Percentiles rank a stretch among this genome's conserved stretches.
Evolutionary conservation across 352 stramenopile genomes (phyloP).

Genomic region (Thalassiosira sp.): DNA sequence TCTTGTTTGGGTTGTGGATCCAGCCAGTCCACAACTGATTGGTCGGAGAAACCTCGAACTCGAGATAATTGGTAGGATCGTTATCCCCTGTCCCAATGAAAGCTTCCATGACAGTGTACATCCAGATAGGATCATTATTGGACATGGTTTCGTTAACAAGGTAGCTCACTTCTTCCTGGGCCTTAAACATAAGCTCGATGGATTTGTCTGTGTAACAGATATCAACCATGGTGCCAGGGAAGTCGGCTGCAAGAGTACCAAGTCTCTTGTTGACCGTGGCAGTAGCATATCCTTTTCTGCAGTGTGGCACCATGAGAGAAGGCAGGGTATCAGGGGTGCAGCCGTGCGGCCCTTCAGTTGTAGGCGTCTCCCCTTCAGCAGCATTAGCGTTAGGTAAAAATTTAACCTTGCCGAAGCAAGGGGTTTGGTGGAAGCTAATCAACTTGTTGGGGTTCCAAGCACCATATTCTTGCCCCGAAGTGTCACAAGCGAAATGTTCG

Average conservation of each 20-base stretch:
- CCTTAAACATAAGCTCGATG: constrained; percentile 3
- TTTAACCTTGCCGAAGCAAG: background rate
- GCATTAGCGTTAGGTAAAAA: too few relatives aligned
- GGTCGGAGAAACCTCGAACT: too few relatives aligned
- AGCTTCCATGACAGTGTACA: constrained; percentile 8
- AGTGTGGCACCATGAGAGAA: background rate
- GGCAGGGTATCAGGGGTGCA: background rate
- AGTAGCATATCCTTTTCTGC: background rate
- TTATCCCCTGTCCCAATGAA: constrained; percentile 6
- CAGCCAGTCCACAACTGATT: too few relatives aligned
- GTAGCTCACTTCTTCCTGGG: background rate
- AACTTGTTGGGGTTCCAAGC: constrained; percentile 6
- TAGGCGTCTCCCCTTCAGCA: too few relatives aligned
- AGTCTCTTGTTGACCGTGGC: constrained; percentile 1
- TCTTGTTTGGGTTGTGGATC: constrained; percentile 10
- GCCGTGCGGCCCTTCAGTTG: too few relatives aligned
- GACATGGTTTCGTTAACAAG: constrained; percentile 1
- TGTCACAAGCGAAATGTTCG: background rate
- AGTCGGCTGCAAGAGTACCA: background rate
- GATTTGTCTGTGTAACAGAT: constrained; percentile 6
- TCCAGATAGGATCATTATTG: constrained; percentile 10
- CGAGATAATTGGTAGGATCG: constrained; percentile 5
- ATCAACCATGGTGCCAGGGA: background rate
- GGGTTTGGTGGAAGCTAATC: background rate
- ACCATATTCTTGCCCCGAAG: constrained; percentile 7